These are phyloP conservation scores for Termitomyces heimii DNA, from an alignment of 768 basidiomycete genomes.

Conservation along the genomic window DNA sequence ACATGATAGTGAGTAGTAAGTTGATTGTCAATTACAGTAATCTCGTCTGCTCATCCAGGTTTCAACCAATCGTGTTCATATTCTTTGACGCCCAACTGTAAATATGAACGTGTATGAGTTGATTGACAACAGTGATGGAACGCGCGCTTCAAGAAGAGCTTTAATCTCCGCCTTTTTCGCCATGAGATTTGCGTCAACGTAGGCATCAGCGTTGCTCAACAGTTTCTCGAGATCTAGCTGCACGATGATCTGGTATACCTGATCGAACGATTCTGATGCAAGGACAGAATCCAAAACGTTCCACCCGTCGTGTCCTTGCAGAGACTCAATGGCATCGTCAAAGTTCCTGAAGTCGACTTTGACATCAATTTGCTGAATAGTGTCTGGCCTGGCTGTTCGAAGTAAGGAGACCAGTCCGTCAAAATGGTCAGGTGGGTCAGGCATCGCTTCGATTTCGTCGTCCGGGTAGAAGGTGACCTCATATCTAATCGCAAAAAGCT, in stretches of 20 bases:
- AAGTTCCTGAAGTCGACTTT: slow-evolving; percentile 1
- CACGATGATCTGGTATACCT: background rate
- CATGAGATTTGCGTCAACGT: background rate
- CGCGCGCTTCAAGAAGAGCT: background rate
- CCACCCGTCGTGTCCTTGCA: slow-evolving; percentile 2
- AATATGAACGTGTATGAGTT: background rate
- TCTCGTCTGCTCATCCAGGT: background rate
- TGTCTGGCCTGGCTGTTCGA: background rate
- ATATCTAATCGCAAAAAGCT: slow-evolving; percentile 6
- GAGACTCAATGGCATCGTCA: background rate
- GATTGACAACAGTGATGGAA: background rate
- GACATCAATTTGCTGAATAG: background rate
- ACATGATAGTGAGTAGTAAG: background rate
- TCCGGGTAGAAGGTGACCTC: slow-evolving; percentile 8
- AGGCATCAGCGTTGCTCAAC: background rate
- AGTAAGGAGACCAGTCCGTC: slow-evolving; percentile 5
- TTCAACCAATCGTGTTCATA: background rate
- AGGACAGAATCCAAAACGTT: background rate
- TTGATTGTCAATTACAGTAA: background rate
- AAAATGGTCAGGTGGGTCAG: slow-evolving; percentile 3
- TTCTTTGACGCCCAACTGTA: background rate
- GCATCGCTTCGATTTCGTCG: background rate
- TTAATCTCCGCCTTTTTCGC: background rate
- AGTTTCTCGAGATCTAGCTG: background rate
- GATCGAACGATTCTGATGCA: background rate